phyloP scores from a whole-genome alignment of 352 stramenopile species.

The Phytophthora ohioensis region DNA sequence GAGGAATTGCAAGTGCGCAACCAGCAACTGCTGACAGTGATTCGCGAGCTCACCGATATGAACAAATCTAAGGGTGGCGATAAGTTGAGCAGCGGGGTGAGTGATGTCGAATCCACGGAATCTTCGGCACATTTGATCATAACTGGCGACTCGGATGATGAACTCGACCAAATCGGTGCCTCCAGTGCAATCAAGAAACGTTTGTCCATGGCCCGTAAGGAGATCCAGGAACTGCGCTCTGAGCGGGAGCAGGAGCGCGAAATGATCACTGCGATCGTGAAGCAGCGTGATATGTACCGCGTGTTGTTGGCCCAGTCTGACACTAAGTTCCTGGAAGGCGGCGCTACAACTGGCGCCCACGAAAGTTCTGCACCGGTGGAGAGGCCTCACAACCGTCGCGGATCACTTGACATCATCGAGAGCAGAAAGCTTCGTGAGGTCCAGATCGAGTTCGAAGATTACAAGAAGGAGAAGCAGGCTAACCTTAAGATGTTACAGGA shows the following conservation, averaged over 20 bases:
- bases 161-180: constrained; percentile 43
- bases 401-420: constrained; percentile 49
- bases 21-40: constrained; percentile 88
- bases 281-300: constrained; percentile 97
- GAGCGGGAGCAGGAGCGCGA: constrained; percentile 85
- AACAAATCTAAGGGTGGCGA: constrained; percentile 34
- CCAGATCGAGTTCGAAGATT: constrained; percentile 78
- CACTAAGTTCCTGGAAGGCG: constrained; percentile 61
- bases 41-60: constrained; percentile 78
- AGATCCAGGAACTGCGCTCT: constrained; percentile 81
- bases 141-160: constrained; percentile 73
- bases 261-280: constrained; percentile 94
- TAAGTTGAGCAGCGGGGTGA: constrained; percentile 19
- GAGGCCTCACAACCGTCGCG: constrained; percentile 31
- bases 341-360: constrained; percentile 7
- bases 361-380: constrained; percentile 19
- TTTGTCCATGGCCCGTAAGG: constrained; percentile 68
- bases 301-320: constrained; percentile 93
- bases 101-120: constrained; percentile 29
- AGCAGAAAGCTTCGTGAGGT: constrained; percentile 60
- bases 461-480: constrained; percentile 81
- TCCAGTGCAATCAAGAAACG: constrained; percentile 55
- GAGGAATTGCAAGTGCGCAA: constrained; percentile 93
- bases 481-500: constrained; percentile 76
- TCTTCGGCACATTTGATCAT: constrained; percentile 59